Evolutionary conservation across 2,329 filamentous ascomycete genomes (phyloP), one percentile per base, ranked within the genome.

Genomic region (Fusarium sp.): DNA sequence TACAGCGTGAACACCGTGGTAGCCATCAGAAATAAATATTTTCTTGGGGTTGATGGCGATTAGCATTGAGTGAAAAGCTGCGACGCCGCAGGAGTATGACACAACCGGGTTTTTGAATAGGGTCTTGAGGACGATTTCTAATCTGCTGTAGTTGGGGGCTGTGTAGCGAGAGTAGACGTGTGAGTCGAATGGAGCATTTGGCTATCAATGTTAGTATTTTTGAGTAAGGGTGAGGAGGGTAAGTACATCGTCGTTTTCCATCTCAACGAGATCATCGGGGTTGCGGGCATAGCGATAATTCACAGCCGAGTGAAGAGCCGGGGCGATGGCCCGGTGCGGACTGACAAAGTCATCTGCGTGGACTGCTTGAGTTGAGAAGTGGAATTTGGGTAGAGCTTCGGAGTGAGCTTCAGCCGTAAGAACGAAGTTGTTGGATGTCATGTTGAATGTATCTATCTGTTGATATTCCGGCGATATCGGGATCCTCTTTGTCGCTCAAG

Each of bases 1-100:
- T 24, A 98, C 93, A 70, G 94, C 94, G 82, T 98, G 94, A 83
- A 94, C 97, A 75, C 96, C 96, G 84, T 98, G 96, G 83, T 98
- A 99, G 42, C 95, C 95, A 22, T 88, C 91, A 30, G 91, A 91
- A 73, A 98, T 94, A 74, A 94, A 92, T 61, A 98, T 90, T 69
- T 92, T 91, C 76, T 90, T 90, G 2, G 96, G 96, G 80, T 97
- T 94, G 12, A 97, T 84, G 78, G 91, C 90, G 24, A 95, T 90
- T 2, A 98, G 87, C 66, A 97, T 86, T 36, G 94, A 95, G 82
- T 98, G 93, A 84, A 98, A 95, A 55, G 95, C 94, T 14, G 94
- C 89, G 39, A 98, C 89, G 7, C 96, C 96, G 4, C 93, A 97
- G 44, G 90, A 85, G 84, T 98, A 99, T 51, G 92, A 93, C 24